Conservation (phyloP, 164 flowering plant species). For the Piper betle region DNA sequence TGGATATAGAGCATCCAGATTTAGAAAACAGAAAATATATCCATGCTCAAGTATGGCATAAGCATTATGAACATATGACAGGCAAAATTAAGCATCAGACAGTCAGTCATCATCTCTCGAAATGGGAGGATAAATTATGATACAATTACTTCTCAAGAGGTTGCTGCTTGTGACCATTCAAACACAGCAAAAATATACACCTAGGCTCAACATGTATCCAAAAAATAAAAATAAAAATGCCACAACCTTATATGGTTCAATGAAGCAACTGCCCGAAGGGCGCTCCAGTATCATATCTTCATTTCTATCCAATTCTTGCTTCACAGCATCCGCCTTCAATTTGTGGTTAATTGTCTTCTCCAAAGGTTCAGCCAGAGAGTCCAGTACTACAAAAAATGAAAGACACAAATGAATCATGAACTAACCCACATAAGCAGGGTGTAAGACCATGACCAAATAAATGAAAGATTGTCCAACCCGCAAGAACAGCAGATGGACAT, state of each 20-base stretch:
- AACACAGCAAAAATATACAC: too few species aligned
- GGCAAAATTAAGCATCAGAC: too few species aligned
- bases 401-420: background rate
- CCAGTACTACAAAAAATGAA: slow-evolving; percentile 45
- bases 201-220: too few species aligned
- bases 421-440: background rate
- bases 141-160: too few species aligned
- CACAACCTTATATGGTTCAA: slow-evolving; percentile 79
- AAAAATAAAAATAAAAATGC: background rate
- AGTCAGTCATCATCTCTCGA: too few species aligned
- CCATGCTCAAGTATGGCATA: too few species aligned
- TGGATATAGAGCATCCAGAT: background rate
- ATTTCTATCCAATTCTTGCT: slow-evolving; percentile 98
- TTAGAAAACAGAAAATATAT: too few species aligned
- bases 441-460: background rate
- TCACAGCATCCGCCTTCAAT: slow-evolving; percentile 98
- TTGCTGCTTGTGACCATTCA: too few species aligned
- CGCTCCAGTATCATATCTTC: slow-evolving; percentile 98
- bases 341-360: slow-evolving; percentile 79
- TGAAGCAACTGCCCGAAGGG: slow-evolving; percentile 88
- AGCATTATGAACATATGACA: too few species aligned
- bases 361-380: slow-evolving; percentile 95
- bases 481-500: slow-evolving; percentile 92
- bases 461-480: slow-evolving; percentile 36
- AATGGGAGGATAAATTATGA: too few species aligned